phyloP scores from a whole-genome alignment of 2,329 filamentous ascomycete genomes.

The Akanthomyces uredinophilus region DNA sequence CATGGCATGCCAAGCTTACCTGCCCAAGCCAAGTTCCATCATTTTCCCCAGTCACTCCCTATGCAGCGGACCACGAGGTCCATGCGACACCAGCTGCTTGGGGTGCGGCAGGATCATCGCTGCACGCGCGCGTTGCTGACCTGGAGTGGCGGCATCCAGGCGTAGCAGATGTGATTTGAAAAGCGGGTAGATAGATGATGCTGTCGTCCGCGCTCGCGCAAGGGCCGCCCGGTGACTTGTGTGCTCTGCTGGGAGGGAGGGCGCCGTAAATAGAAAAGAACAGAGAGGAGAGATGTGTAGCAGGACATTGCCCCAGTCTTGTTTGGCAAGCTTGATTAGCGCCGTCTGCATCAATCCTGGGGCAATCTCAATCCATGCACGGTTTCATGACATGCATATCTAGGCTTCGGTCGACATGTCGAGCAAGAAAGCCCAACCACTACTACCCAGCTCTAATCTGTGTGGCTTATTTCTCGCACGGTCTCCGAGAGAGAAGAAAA shows the following conservation, averaged over 20 bases:
- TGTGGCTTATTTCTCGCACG: neutral
- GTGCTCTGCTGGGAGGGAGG: neutral
- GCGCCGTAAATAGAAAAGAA: neutral
- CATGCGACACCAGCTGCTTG: neutral
- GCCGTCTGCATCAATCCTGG: slow-evolving; percentile 8
- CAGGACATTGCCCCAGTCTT: neutral
- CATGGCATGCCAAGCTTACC: neutral
- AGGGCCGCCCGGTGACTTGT: slow-evolving; percentile 1
- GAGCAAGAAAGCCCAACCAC: neutral
- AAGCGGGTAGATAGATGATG: neutral
- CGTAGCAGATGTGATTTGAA: neutral
- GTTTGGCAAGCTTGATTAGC: neutral
- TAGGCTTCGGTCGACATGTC: neutral
- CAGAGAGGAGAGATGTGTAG: neutral
- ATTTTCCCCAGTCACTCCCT: neutral
- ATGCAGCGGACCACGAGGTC: neutral
- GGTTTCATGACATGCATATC: neutral
- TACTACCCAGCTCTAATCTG: neutral
- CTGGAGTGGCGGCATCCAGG: neutral
- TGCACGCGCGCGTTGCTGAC: too few relatives aligned
- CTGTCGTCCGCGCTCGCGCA: neutral
- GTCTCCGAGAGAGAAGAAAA: too few relatives aligned
- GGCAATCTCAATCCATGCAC: neutral
- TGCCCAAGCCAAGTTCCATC: neutral
- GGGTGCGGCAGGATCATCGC: slow-evolving; percentile 6